Evolutionary conservation across 2,329 filamentous ascomycete species (phyloP).

Genomic region (Exophiala mesophila): DNA sequence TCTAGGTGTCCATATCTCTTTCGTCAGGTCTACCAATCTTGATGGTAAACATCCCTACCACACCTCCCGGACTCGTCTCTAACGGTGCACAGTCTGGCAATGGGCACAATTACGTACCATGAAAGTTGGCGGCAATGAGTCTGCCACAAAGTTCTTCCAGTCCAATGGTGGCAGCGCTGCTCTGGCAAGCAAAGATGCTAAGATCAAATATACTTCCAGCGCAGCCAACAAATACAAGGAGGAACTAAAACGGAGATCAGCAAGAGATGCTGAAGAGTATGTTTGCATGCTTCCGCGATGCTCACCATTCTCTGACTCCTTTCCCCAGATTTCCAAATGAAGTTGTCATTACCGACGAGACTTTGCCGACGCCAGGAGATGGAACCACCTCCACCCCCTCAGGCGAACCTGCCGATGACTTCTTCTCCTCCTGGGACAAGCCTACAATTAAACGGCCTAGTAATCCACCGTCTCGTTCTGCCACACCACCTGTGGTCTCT

Average conservation of each 20-base stretch:
- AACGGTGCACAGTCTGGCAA: constrained; percentile 72
- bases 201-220: constrained; percentile 92
- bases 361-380: constrained; percentile 55
- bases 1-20: constrained; percentile 96
- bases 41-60: constrained; percentile 66
- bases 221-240: constrained; percentile 98
- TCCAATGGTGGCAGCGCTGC: constrained; percentile 91
- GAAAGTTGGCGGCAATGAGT: constrained; percentile 98
- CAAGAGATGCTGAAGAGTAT: constrained; percentile 77
- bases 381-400: constrained; percentile 66
- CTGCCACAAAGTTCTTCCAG: constrained; percentile 97
- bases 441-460: constrained; percentile 94
- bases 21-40: constrained; percentile 96
- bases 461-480: constrained; percentile 83
- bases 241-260: constrained; percentile 80
- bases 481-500: constrained; percentile 74
- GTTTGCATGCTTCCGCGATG: constrained; percentile 30
- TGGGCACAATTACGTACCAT: constrained; percentile 96
- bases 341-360: constrained; percentile 74
- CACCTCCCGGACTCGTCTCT: constrained; percentile 17
- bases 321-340: constrained; percentile 68
- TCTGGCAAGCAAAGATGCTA: constrained; percentile 90
- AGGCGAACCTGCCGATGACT: constrained; percentile 71
- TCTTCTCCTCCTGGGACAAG: constrained; percentile 99
- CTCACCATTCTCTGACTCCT: neutral